Conservation (phyloP, 495 filamentous ascomycete genomes). For the Lasiosphaeriaceae sp. region DNA sequence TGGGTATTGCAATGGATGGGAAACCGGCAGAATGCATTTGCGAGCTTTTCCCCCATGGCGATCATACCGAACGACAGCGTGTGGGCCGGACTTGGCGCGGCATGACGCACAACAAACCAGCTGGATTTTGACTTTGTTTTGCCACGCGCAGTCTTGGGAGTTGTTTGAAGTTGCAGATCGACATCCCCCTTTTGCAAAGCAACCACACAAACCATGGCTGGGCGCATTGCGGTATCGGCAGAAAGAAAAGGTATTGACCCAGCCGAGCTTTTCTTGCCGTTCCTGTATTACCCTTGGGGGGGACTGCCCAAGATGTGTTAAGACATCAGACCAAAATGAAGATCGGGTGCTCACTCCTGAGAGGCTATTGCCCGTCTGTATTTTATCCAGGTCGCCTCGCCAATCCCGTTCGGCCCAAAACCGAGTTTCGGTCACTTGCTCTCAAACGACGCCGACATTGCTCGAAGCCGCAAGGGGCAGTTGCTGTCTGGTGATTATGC, state of each 20-base stretch:
- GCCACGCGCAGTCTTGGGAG: neutral
- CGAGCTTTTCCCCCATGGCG: conserved; percentile 7
- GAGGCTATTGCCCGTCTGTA: neutral
- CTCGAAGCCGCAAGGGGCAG: conserved; percentile 1
- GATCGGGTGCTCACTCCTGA: neutral
- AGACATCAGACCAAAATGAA: conserved; percentile 8
- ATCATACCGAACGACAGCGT: conserved; percentile 18
- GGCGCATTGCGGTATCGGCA: neutral
- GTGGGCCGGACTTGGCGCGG: conserved; percentile 10
- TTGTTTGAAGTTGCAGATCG: conserved; percentile 11
- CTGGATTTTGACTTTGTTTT: neutral
- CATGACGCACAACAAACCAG: neutral
- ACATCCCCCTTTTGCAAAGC: neutral
- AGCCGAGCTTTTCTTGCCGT: neutral
- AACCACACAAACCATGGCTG: neutral
- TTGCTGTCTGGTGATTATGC: conserved; percentile 2
- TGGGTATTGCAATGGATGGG: neutral
- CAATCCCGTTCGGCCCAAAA: conserved; percentile 3
- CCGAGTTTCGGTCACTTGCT: neutral
- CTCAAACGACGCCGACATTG: conserved; percentile 13
- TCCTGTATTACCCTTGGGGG: neutral
- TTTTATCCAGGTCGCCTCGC: conserved; percentile 1
- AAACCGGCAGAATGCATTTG: conserved; percentile 17
- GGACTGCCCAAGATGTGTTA: neutral
- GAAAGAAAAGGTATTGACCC: neutral